These are phyloP conservation scores for Naganishia onofrii DNA, from an alignment of 768 basidiomycete species.

Conservation along the genomic window DNA sequence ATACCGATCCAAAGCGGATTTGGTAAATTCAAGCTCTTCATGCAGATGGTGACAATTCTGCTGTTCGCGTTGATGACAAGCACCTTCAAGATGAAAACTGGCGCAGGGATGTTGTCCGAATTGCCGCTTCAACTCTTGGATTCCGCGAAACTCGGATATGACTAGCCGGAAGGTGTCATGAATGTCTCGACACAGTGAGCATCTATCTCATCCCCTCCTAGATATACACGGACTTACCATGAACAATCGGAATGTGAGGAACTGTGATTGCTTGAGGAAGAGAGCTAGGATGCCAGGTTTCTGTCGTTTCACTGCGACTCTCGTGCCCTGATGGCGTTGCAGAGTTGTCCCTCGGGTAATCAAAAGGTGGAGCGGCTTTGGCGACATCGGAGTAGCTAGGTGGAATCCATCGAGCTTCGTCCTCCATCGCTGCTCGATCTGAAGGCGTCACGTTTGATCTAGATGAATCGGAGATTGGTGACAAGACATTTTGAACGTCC, in stretches of 20 bases:
- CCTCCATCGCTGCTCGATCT: not conserved
- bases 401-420: slow-evolving; percentile 14
- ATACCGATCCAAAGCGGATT: slow-evolving; percentile 15
- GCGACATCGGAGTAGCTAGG: slow-evolving; percentile 11
- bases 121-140: slow-evolving; percentile 3
- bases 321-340: not conserved
- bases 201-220: not conserved
- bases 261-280: not conserved
- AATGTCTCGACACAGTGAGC: not conserved
- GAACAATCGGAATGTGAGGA: not conserved
- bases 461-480: no score
- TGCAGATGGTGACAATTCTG: slow-evolving; percentile 3
- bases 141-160: slow-evolving; percentile 11
- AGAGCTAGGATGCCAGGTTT: not conserved
- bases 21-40: not conserved
- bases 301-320: not conserved
- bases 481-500: not conserved
- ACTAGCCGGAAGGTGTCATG: not conserved
- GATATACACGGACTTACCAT: not conserved
- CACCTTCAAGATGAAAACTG: slow-evolving; percentile 16
- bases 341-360: not conserved
- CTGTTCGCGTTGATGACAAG: not conserved
- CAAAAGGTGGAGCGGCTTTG: not conserved
- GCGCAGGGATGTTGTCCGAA: slow-evolving; percentile 6
- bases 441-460: not conserved